Base-by-base conservation (phyloP, 371 early-diverging fungal species). In the Batrachochytrium dendrobatidis region DNA sequence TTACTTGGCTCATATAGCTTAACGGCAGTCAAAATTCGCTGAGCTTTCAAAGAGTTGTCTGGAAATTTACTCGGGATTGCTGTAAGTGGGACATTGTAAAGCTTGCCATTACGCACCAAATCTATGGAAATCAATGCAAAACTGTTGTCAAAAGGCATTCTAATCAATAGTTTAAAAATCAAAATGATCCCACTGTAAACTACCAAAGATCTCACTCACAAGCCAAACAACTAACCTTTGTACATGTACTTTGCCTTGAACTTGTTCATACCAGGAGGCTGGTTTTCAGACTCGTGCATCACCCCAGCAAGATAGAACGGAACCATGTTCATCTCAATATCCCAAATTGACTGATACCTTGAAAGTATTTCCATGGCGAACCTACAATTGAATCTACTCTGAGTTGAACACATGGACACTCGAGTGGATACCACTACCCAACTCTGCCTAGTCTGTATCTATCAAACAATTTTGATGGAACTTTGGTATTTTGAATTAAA, bases 281-380 rank as follows among this genome's bases (percentile, higher is more conserved):
- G 15, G 35, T 54, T 55, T n/a, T 20, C 25, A 22, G 62, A 44
- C 4, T 29, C 65, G 18, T 46, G n/a, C 71, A 71, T 71, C 26
- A 71, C 49, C 28, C 61, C 71, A 31, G 68, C 68, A 4, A 71
- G 61, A 44, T 58, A 63, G 55, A 71, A 58, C 8, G 71, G 71
- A 28, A 51, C 51, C 28, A 51, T 30, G 8, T 51, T 32, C 3
- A 51, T 5, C 8, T 51, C 51, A 25, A 31, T 34, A 6, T 28
- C 50, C 59, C 59, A 65, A 15, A 65, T 39, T 10, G 22, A 25
- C 26, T 60, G 25, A 55, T 61, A 65, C 17, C 60, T 56, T 3
- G 18, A 31, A 12, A 57, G 28, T 20, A 34, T n/a, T 35, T 52
- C 57, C 28, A 65, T 61, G 29, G 46, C 65, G 31, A 65, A 32